phyloP scores from a whole-genome alignment of 2,329 filamentous ascomycete genomes.

The Venturia asperata region DNA sequence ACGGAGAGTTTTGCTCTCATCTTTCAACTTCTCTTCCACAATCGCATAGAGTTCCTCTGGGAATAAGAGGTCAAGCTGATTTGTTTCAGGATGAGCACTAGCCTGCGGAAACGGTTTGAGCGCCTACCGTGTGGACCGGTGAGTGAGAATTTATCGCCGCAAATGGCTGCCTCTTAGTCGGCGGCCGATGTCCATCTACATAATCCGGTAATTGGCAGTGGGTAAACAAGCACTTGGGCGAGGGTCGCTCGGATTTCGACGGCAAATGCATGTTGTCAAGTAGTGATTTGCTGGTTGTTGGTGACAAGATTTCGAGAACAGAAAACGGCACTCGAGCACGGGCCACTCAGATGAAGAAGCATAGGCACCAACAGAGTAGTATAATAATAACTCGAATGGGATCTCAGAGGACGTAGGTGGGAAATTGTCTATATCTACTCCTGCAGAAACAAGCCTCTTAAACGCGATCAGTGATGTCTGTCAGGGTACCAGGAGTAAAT shows the following conservation, averaged over 20 bases:
- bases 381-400: too few species aligned
- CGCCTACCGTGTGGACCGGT: slow-evolving; percentile 59
- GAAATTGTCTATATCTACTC: too few species aligned
- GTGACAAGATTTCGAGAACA: not conserved
- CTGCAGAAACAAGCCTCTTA: too few species aligned
- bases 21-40: slow-evolving; percentile 48
- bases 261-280: not conserved
- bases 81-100: not conserved
- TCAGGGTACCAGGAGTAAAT: not conserved
- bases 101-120: not conserved
- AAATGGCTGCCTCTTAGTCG: slow-evolving; percentile 71
- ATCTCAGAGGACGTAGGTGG: too few species aligned
- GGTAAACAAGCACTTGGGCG: slow-evolving; percentile 65
- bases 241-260: not conserved
- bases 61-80: slow-evolving; percentile 62
- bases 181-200: slow-evolving; percentile 62
- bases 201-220: slow-evolving; percentile 59
- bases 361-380: too few species aligned
- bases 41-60: slow-evolving; percentile 55
- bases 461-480: not conserved
- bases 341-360: not conserved
- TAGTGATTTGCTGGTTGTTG: not conserved
- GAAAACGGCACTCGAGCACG: not conserved
- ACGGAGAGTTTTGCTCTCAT: slow-evolving; percentile 32
- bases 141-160: slow-evolving; percentile 56